Base-by-base conservation (phyloP, 331 rosid genomes). In the Pyracantha coccinea region DNA sequence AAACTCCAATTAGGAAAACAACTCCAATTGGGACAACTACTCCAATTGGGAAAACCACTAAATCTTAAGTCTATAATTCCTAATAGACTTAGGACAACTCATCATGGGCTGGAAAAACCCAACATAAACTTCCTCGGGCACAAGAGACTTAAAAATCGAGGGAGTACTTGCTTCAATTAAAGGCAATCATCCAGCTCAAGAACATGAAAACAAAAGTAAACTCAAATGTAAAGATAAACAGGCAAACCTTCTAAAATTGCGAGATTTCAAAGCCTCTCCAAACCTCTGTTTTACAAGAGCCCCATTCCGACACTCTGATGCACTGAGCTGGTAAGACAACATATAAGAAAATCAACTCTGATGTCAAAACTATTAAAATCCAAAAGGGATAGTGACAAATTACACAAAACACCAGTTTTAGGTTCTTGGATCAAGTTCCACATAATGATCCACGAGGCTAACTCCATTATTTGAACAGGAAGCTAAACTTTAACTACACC, bases 281-380 rank as follows among this genome's bases (percentile, higher is more conserved):
- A 88, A 90, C 79, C 78, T 81, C 75, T 92, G 90, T 81, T 82
- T 90, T 74, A 95, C 91, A 80, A 75, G 74, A 81, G 91, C 87
- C 72, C 96, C 97, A 81, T 81, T 90, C 66, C 96, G 87, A 77
- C 87, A 85, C 69, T 81, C 89, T 47, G 99, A 95, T 72, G 99
- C 88, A 79, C 82, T 95, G 84, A 90, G 83, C 99, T 95, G 88
- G 76, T 69, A 53, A 74, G 63, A 61, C 76, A 87, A 77, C 74
- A 74, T 7, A 54, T 77, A 59, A 54, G 54, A 41, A 58, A 58
- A 59, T 41, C 53, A 58, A 57, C 9, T 55, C 12, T 14, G 9
- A 19, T 55, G 75, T 71, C 66, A 20, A 55, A 20, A 71, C 52
- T 31, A 54, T 71, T 14, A 21, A 71, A 71, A 53, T 17, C 17